Base-by-base conservation (phyloP, 225 moss, liverwort and hornwort species). In the Straminergon stramineum region DNA sequence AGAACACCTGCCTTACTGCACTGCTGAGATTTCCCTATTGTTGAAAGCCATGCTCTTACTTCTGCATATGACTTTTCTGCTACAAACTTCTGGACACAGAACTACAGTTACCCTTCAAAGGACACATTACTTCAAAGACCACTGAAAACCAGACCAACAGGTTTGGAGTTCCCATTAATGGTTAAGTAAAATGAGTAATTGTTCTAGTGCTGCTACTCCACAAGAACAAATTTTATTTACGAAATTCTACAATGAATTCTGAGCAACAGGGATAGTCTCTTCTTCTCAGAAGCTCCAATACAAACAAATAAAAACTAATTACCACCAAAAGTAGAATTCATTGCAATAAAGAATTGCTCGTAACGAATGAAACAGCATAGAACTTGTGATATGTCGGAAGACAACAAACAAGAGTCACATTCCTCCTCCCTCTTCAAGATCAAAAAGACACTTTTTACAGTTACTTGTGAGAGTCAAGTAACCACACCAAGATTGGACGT, bases 271-370 rank as follows among this genome's bases (percentile, higher is more conserved):
- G 22, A 53, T 13, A 23, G 1, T 51, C 22, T 78, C 15, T 5
- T 34, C 13, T 5, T 53, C 15, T 56, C 15, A 55, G 37, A 2
- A 23, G 15, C 10, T 55, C 6, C 10, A 2, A 15, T 0, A 0
- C 27, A 26, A 17, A 11, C 5, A 24, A 4, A 3, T 5, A 4
- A 9, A 22, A 77, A 4, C 5, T 12, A 4, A 22, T 13, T 51
- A 2, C 12, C 7, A 11, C 12, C 19, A 6, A 15, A 11, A 53
- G 3, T 35, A 22, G 52, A 8, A 52, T 5, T 35, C 34, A 13
- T 7, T 34, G 14, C 37, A 55, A 15, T 16, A 4, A 4, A 77
- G 15, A 23, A 5, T n/a, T 55, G 23, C 35, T 15, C 56, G 10
- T 21, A 4, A 1, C 6, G 9, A 56, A 37, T 24, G 7, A 6